Base-by-base conservation (phyloP, 139 green algal genomes). In the Chara braunii region DNA sequence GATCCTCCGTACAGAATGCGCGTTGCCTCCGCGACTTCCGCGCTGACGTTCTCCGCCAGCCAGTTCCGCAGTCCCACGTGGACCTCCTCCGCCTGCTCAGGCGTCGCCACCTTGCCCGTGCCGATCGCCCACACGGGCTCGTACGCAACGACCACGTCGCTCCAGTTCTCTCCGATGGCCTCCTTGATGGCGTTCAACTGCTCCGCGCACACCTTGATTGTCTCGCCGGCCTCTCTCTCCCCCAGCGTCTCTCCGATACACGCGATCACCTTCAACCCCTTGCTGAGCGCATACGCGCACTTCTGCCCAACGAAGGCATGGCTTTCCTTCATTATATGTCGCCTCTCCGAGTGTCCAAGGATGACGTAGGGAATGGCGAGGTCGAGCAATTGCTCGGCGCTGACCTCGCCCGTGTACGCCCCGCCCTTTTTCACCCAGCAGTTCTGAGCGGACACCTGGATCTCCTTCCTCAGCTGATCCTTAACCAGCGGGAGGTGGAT, bases 191-290 rank as follows among this genome's bases (percentile, higher is more conserved):
- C 76, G 35, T 66, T 54, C 29, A 84, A 65, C 70, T 83, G 76
- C 64, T 30, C 58, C 22, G 57, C 55, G 51, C 55, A 58, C 0
- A 84, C 75, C 22, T 74, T 48, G 2, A 81, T 33, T 14, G 77
- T 83, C 5, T 86, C 29, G 2, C 88, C 88, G 30, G 51, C 64
- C 67, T 99, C 85, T 1, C 93, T 78, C 83, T 99, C 80, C 33
- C 92, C 78, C 12, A 97, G 77, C 24, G 92, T 95, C 81, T 99
- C 93, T 24, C 93, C 93, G 53, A 99, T 87, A 80, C 93, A 99
- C 22, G 84, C 82, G 45, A 97, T 97, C 24, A 97, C 88, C 29
- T 78, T 78, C 12, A 95, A 69, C n/a, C 89, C 90, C 32, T 86
- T 80, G 33, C 70, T 57, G 52, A 96, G 82, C 2, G 93, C 92